Evolutionary conservation across 805 yeast species (phyloP).

Genomic region (Saccharomycopsis oosterbeekiorum): DNA sequence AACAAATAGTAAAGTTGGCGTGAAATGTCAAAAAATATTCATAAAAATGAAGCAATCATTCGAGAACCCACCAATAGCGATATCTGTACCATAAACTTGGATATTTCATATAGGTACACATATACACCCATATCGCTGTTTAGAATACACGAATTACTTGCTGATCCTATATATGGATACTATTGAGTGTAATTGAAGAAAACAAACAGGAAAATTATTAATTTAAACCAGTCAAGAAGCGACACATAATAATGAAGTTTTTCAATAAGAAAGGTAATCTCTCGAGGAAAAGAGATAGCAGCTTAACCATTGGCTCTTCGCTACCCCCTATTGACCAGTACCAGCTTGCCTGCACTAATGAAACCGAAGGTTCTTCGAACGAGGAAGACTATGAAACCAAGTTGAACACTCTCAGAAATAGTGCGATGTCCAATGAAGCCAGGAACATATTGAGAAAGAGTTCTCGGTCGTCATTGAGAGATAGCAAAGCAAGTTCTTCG

Average conservation of each 20-base stretch:
- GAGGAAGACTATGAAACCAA: conserved; percentile 12
- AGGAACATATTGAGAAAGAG: conserved; percentile 1
- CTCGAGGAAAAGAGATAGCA: background rate
- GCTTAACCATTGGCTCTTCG: conserved; percentile 3
- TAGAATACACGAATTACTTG: background rate
- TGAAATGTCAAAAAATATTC: too few species aligned
- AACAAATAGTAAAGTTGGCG: too few species aligned
- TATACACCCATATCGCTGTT: background rate
- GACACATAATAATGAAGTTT: background rate
- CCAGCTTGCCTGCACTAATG: conserved; percentile 1
- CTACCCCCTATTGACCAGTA: conserved; percentile 19
- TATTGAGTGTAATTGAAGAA: background rate
- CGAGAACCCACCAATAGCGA: background rate
- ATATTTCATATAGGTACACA: background rate
- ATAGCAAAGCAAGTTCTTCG: background rate
- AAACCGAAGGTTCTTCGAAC: background rate
- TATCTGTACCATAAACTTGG: background rate
- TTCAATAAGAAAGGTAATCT: background rate
- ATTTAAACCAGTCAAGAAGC: background rate
- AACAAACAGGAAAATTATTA: background rate
- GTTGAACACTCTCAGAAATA: conserved; percentile 12
- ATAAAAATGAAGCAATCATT: background rate
- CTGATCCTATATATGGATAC: background rate
- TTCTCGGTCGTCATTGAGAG: background rate
- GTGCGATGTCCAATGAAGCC: background rate